Conservation (phyloP, 768 basidiomycete genomes). For the Rhodocollybia butyracea region DNA sequence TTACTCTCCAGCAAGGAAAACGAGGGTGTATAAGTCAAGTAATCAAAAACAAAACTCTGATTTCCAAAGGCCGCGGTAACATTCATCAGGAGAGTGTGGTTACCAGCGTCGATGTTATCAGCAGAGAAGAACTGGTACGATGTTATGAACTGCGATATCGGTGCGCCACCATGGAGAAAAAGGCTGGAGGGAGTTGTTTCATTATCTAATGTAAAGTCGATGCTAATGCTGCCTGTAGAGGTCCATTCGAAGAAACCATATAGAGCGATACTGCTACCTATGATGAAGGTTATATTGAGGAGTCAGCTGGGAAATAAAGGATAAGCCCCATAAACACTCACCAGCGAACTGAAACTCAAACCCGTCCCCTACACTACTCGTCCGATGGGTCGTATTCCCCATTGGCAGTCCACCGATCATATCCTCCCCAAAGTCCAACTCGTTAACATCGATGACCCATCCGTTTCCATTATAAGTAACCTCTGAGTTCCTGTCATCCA, state of each 20-base stretch:
- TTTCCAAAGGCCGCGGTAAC: background rate
- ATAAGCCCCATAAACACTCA: background rate
- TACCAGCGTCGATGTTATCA: too few relatives aligned
- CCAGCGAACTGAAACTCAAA: slow-evolving; percentile 1
- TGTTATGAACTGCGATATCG: too few relatives aligned
- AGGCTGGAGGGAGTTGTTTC: background rate
- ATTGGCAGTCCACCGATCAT: background rate
- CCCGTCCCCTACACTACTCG: background rate
- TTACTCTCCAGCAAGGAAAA: background rate
- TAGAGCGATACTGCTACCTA: background rate
- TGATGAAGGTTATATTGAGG: too few relatives aligned
- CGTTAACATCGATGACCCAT: background rate
- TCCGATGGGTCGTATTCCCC: slow-evolving; percentile 6
- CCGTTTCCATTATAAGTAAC: background rate
- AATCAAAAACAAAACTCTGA: background rate
- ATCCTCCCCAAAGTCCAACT: background rate
- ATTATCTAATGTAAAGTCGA: slow-evolving; percentile 1
- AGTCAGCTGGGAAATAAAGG: background rate
- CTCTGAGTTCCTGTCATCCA: slow-evolving; percentile 1
- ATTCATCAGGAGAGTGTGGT: background rate
- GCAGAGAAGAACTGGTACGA: background rate
- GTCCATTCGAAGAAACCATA: slow-evolving; percentile 4
- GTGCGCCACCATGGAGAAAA: background rate
- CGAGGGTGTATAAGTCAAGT: background rate
- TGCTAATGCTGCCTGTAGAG: background rate